Conservation (phyloP, 495 filamentous ascomycete species). For the Penicillium psychrofluorescens region DNA sequence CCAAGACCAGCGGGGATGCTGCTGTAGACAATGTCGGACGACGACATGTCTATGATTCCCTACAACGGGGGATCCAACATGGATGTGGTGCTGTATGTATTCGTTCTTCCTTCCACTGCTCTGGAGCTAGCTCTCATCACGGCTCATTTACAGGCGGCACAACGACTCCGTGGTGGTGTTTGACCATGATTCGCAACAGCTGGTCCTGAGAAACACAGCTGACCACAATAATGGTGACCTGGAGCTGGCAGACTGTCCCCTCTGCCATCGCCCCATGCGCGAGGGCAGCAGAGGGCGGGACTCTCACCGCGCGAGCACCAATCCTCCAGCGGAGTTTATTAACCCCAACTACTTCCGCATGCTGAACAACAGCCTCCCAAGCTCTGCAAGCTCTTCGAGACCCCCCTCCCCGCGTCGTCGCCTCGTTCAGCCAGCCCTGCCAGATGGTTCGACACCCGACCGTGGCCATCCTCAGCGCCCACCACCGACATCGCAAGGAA, state of each 20-base stretch:
- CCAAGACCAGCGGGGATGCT: no score
- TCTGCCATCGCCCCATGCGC: constrained; percentile 75
- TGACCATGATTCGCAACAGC: constrained; percentile 75
- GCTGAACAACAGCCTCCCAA: constrained; percentile 59
- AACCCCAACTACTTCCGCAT: constrained; percentile 91
- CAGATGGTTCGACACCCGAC: constrained; percentile 26
- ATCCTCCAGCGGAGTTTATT: constrained; percentile 60
- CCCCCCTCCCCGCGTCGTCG: constrained; percentile 48
- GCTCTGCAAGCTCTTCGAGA: constrained; percentile 38
- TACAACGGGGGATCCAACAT: constrained; percentile 34
- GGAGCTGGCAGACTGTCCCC: constrained; percentile 67
- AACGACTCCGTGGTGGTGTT: constrained; percentile 87
- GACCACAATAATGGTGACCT: constrained; percentile 28
- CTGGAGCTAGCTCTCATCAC: not conserved
- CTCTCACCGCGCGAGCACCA: constrained; percentile 20
- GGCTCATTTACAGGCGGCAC: constrained; percentile 58
- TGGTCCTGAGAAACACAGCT: constrained; percentile 65
- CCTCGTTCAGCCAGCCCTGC: constrained; percentile 40
- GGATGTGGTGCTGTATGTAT: constrained; percentile 45
- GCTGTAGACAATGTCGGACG: constrained; percentile 23
- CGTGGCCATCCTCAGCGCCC: constrained; percentile 40
- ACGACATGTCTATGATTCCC: constrained; percentile 40
- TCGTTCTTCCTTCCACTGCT: not conserved
- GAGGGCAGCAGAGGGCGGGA: constrained; percentile 36
- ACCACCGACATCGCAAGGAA: constrained; percentile 52